A percentile compares a stretch with the other conserved stretches of the same genome.
Conservation (phyloP, 495 filamentous ascomycete genomes). For the Penicillium samsonianum region DNA sequence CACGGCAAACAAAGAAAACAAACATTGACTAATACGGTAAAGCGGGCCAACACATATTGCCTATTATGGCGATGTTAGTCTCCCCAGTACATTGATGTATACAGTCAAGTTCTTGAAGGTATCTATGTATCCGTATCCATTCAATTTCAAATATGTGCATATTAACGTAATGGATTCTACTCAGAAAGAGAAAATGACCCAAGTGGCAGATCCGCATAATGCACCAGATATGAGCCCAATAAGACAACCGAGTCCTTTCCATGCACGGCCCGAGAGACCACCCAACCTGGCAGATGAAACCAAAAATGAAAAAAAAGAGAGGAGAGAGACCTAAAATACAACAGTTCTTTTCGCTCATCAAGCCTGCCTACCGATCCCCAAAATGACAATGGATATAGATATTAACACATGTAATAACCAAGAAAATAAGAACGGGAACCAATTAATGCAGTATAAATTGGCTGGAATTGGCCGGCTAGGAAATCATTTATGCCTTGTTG, state of each 20-base stretch:
- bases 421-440: conserved; percentile 24
- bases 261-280: conserved; percentile 36
- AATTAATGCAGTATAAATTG: conserved; percentile 1
- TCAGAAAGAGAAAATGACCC: conserved; percentile 18
- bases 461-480: background rate
- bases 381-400: conserved; percentile 28
- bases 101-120: background rate
- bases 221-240: conserved; percentile 36
- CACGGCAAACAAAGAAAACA: conserved; percentile 34
- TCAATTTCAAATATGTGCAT: background rate
- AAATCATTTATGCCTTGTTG: conserved; percentile 27
- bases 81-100: background rate
- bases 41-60: conserved; percentile 12
- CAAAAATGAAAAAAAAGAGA: conserved; percentile 31
- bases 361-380: conserved; percentile 29
- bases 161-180: conserved; percentile 7
- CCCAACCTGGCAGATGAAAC: conserved; percentile 20
- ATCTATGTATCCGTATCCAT: background rate
- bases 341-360: conserved; percentile 37
- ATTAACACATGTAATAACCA: conserved; percentile 37
- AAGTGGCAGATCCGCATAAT: conserved; percentile 26
- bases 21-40: conserved; percentile 28
- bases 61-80: background rate
- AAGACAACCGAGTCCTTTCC: conserved; percentile 38
- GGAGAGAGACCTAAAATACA: conserved; percentile 47